Evolutionary conservation across 257 asterid genomes (phyloP).

Genomic region (Solanum ossicruentum): DNA sequence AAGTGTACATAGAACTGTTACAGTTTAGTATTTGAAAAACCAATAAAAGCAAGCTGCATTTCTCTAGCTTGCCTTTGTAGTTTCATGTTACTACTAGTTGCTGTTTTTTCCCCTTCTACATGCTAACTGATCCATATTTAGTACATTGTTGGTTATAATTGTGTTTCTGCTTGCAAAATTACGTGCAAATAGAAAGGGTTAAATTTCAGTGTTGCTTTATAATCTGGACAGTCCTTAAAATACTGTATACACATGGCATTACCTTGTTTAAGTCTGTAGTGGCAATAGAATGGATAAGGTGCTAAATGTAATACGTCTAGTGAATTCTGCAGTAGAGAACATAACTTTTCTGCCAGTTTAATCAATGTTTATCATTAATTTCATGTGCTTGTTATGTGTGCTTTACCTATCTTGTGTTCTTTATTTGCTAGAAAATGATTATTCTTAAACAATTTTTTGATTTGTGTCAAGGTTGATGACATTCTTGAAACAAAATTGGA

Average conservation of each 20-base stretch:
- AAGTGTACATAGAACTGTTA: background rate
- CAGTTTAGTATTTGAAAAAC: background rate
- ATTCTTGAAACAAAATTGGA: constrained; percentile 83
- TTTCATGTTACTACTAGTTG: background rate
- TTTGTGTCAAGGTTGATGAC: constrained; percentile 70
- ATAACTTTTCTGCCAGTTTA: background rate
- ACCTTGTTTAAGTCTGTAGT: background rate
- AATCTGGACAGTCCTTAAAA: background rate
- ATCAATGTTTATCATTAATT: background rate
- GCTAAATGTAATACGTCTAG: background rate
- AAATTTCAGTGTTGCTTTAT: background rate
- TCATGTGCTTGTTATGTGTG: background rate
- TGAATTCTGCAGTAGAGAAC: background rate
- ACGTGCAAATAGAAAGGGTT: background rate
- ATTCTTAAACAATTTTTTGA: background rate
- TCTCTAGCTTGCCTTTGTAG: background rate
- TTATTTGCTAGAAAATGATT: background rate
- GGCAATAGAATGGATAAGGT: background rate
- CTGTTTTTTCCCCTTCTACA: background rate
- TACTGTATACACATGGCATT: background rate
- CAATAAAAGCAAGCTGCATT: background rate
- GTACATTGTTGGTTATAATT: background rate
- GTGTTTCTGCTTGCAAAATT: background rate
- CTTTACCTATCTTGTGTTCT: background rate
- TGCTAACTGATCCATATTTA: background rate